These are phyloP conservation scores for Leucogyrophana mollusca DNA, from an alignment of 768 basidiomycete species.

Conservation along the genomic window DNA sequence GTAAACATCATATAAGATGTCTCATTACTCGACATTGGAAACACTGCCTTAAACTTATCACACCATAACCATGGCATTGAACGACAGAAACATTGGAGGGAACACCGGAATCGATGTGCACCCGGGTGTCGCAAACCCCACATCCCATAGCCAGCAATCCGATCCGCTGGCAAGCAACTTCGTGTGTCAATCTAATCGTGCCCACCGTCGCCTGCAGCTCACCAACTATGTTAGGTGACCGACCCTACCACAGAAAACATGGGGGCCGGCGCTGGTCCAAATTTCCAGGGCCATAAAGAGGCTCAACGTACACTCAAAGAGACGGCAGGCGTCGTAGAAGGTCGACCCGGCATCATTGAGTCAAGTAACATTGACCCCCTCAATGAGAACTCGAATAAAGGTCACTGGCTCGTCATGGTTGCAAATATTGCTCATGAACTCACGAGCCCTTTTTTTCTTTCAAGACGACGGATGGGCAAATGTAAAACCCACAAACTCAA, in stretches of 20 bases:
- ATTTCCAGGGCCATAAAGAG: constrained; percentile 39
- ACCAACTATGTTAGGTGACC: constrained; percentile 30
- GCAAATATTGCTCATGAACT: neutral
- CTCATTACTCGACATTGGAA: no score
- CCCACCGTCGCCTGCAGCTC: no score
- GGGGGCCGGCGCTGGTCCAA: constrained; percentile 40
- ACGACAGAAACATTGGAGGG: constrained; percentile 24
- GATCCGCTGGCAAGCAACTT: constrained; percentile 41
- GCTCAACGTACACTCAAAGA: constrained; percentile 39
- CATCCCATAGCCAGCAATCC: constrained; percentile 30
- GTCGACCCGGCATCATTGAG: constrained; percentile 56
- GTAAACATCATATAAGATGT: no score
- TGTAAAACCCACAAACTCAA: constrained; percentile 16
- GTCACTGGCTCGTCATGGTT: constrained; percentile 16
- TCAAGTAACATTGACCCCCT: constrained; percentile 51
- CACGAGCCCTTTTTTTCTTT: neutral
- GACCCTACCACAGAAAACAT: constrained; percentile 38
- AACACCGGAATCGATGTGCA: constrained; percentile 35
- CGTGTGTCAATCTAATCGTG: constrained; percentile 29
- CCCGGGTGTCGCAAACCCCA: constrained; percentile 47
- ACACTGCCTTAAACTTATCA: no score
- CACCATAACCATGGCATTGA: constrained; percentile 45
- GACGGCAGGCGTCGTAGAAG: constrained; percentile 50
- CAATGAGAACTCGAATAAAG: constrained; percentile 42
- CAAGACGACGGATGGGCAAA: constrained; percentile 45